A percentile compares a stretch with the other conserved stretches of the same genome.
These are phyloP conservation scores for Plasmodium malariae DNA, from an alignment of 169 alveolate genomes.

Conservation along the genomic window DNA sequence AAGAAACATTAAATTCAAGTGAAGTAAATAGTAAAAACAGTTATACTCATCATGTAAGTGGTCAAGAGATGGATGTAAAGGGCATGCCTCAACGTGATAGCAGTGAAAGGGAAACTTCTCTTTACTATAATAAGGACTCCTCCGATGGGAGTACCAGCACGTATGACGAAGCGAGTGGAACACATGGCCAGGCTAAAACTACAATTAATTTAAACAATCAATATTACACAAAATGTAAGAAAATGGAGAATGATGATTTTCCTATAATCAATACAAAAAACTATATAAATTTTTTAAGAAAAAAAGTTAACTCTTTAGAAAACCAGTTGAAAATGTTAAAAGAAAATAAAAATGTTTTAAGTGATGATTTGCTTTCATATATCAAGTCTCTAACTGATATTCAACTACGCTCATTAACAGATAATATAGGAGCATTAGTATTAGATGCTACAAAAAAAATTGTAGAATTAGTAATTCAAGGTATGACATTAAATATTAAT, in stretches of 20 bases:
- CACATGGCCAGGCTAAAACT: neutral
- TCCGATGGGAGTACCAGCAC: too few species aligned
- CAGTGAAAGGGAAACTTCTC: too few species aligned
- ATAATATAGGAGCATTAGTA: conserved; percentile 83
- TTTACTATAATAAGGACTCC: too few species aligned
- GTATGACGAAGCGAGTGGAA: neutral
- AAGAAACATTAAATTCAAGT: conserved; percentile 21
- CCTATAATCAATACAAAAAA: conserved; percentile 75
- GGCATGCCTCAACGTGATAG: neutral
- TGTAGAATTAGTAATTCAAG: conserved; percentile 81
- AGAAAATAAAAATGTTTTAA: conserved; percentile 41
- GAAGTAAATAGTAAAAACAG: conserved; percentile 2
- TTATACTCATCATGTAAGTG: neutral
- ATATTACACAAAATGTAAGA: neutral
- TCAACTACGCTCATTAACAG: conserved; percentile 82
- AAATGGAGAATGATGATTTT: conserved; percentile 16
- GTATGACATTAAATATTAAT: conserved; percentile 78
- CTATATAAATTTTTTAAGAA: conserved; percentile 58
- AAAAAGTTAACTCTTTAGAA: conserved; percentile 67
- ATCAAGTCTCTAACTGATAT: conserved; percentile 84
- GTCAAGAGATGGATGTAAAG: neutral
- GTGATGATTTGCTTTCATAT: conserved; percentile 83
- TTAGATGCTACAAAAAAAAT: conserved; percentile 86
- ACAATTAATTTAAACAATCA: neutral
- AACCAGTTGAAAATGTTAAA: conserved; percentile 34